Evolutionary conservation across 2,329 filamentous ascomycete genomes (phyloP).

Genomic region (Aspergillus ochraceus): DNA sequence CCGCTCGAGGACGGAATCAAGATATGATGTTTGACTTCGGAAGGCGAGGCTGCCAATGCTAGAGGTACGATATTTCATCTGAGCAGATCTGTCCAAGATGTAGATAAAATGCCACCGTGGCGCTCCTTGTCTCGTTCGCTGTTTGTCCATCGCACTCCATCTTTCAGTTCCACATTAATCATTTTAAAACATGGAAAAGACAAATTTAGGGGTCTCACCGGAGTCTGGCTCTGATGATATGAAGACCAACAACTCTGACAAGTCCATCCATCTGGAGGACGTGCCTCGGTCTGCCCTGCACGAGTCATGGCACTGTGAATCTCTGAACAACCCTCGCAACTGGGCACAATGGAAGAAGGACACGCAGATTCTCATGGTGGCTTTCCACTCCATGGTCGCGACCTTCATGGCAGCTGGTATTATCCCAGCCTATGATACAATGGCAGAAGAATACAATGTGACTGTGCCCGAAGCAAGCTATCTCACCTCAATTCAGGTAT

Average conservation of each 20-base stretch:
- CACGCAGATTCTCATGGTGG: constrained; percentile 53
- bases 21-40: too few relatives aligned
- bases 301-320: neutral
- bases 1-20: too few relatives aligned
- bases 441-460: constrained; percentile 51
- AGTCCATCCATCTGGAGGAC: constrained; percentile 17
- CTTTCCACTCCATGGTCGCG: constrained; percentile 56
- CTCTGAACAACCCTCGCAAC: constrained; percentile 21
- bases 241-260: constrained; percentile 6
- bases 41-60: too few relatives aligned
- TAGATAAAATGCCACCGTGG: too few relatives aligned
- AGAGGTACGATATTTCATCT: too few relatives aligned
- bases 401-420: constrained; percentile 55
- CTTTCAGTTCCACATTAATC: too few relatives aligned
- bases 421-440: constrained; percentile 53
- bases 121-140: too few relatives aligned
- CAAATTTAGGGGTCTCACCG: neutral
- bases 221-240: neutral
- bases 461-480: constrained; percentile 52
- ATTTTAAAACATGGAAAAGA: constrained; percentile 1
- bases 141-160: neutral
- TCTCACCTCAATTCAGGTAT: constrained; percentile 50
- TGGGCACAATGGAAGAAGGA: constrained; percentile 39
- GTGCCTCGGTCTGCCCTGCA: neutral
- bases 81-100: too few relatives aligned